Percentiles rank a stretch among this genome's conserved stretches.
phyloP scores from a whole-genome alignment of 1,139 yeast species.

The Nakaseomyces delphensis region DNA sequence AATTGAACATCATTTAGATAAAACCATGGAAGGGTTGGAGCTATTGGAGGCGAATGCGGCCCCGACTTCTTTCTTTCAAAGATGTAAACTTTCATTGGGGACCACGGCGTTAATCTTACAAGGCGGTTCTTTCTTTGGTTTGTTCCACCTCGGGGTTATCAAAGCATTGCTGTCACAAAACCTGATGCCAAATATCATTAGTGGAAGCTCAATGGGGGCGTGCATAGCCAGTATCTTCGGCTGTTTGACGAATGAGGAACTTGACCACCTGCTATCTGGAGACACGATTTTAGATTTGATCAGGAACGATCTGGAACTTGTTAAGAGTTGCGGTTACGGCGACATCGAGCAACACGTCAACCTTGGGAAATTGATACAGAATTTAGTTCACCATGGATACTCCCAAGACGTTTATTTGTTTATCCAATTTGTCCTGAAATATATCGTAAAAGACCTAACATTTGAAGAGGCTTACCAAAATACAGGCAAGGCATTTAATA shows the following conservation, averaged over 20 bases:
- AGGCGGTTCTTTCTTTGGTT: slow-evolving; percentile 90
- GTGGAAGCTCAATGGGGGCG: slow-evolving; percentile 95
- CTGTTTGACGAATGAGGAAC: slow-evolving; percentile 41
- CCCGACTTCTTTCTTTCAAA: slow-evolving; percentile 79
- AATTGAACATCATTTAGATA: slow-evolving; percentile 78
- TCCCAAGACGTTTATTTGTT: slow-evolving; percentile 78
- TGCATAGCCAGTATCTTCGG: slow-evolving; percentile 84
- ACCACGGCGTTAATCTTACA: slow-evolving; percentile 82
- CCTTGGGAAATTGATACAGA: slow-evolving; percentile 58
- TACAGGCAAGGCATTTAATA: slow-evolving; percentile 75
- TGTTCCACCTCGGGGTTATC: slow-evolving; percentile 88
- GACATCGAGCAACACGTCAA: slow-evolving; percentile 52
- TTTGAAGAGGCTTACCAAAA: slow-evolving; percentile 88
- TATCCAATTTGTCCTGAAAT: slow-evolving; percentile 62
- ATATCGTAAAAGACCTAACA: slow-evolving; percentile 71
- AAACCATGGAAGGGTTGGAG: slow-evolving; percentile 62
- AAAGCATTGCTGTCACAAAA: slow-evolving; percentile 68
- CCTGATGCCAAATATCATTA: slow-evolving; percentile 70
- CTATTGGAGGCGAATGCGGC: slow-evolving; percentile 40
- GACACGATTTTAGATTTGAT: slow-evolving; percentile 36
- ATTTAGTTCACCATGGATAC: slow-evolving; percentile 63
- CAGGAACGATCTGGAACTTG: slow-evolving; percentile 29
- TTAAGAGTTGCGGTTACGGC: slow-evolving; percentile 46
- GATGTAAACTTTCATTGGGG: slow-evolving; percentile 83
- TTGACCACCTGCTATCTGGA: slow-evolving; percentile 25